Evolutionary conservation across 805 yeast species (phyloP).

Genomic region (Maudiozyma turicensis): DNA sequence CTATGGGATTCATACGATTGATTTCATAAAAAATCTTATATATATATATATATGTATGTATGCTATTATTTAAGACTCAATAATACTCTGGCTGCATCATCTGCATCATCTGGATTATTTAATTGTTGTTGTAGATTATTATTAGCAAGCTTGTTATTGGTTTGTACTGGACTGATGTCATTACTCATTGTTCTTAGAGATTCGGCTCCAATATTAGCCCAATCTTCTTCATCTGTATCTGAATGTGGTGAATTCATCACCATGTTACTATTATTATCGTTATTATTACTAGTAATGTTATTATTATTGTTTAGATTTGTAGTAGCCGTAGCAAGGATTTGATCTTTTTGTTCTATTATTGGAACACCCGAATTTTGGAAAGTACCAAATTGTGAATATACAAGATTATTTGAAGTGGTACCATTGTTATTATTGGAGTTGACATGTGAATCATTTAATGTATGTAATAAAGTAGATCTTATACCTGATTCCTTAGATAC

Average conservation of each 20-base stretch:
- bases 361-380: background rate
- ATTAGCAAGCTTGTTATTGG: background rate
- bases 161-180: conserved; percentile 6
- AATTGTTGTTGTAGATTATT: background rate
- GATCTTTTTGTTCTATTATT: background rate
- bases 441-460: background rate
- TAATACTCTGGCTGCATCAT: conserved; percentile 8
- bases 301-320: background rate
- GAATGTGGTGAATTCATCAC: conserved; percentile 19
- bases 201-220: conserved; percentile 85
- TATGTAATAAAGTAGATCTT: conserved; percentile 20
- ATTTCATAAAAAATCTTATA: too few relatives aligned
- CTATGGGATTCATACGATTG: too few relatives aligned
- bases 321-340: conserved; percentile 11
- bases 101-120: conserved; percentile 3
- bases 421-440: conserved; percentile 5
- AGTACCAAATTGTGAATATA: background rate
- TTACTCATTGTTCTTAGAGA: conserved; percentile 34
- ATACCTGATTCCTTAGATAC: conserved; percentile 28
- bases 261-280: background rate
- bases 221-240: conserved; percentile 95
- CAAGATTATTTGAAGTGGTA: background rate
- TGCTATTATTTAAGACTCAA: conserved; percentile 2
- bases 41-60: background rate
- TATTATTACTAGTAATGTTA: background rate